Evolutionary conservation across 2,329 filamentous ascomycete species (phyloP), one percentile per base, ranked within the genome.

Genomic region (Torrubiella hemipterigena): DNA sequence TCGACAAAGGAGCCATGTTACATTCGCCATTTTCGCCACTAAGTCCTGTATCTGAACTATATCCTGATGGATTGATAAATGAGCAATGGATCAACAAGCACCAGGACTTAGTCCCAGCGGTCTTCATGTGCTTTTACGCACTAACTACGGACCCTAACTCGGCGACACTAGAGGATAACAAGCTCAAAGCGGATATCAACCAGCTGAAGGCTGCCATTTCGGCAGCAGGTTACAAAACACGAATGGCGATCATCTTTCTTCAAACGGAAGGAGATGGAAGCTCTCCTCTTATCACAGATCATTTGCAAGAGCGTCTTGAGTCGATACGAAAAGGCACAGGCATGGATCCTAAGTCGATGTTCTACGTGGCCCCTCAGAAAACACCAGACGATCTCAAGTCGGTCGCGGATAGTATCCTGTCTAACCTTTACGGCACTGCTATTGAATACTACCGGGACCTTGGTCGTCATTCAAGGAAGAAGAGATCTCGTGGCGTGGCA

Each of bases 381-480:
- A 80, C 83, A 5, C 60, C 68, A 3, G 67, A 72, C 2, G 85
- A 93, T 47, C 58, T 93, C 15, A 69, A 75, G 37, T 73, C 76
- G 7, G 85, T 89, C 41, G 75, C 81, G 1, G 74, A 79, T 33
- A 80, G 72, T 31, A 71, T 93, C 24, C 63, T 95, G 28, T 63
- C 73, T 3, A 70, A 78, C 1, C 54, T 95, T 27, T 85, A 89
- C 37, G 73, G 77, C 2, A 65, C 77, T 14, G 76, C 83, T 14
- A 62, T 89, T 27, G 91, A 98, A 45, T 94, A 95, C 55, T 96
- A 96, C 52, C 71, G 87, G 27, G 89, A 98, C 45, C 67, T 96
- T 10, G 86, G 85, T n/a, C 87, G 93, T 37, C 89, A 94, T 61
- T 70, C 81, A 8, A 75, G 87, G 42, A 81, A 91, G 51, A 96